Base-by-base conservation (phyloP, 495 filamentous ascomycete species). In the Chaetomium tenue region DNA sequence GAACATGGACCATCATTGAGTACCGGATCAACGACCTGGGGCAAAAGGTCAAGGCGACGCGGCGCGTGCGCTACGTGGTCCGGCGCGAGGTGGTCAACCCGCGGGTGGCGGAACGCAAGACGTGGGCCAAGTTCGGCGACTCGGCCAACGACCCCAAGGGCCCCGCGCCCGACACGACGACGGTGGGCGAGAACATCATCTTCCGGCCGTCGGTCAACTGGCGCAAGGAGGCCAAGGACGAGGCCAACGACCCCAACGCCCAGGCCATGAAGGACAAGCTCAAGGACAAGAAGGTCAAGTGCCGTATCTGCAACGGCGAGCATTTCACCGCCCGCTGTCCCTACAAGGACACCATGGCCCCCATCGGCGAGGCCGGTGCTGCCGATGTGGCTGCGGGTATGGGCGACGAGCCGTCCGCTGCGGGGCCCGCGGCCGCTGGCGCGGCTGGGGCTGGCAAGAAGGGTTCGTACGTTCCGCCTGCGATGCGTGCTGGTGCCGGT, bases 251-350 rank as follows among this genome's bases (percentile, higher is more conserved):
- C 65, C 86, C 89, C 79, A 90, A 91, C 82, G 86, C 86, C 61
- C 86, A 85, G 72, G 84, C 83, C 71, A 88, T 96, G 82, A 94
- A 92, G 82, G 91, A 92, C 68, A 86, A 91, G 83, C 83, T 97
- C 64, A 96, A 93, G 87, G 91, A 97, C 79, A 96, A 96, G 86
- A 96, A 96, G 84, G 95, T 98, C 80, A 97, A 97, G 84, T 98
- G 94, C 79, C 88, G 94, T 82, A 98, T 98, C 74, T 98, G 94
- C 80, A 89, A 87, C 76, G 94, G 95, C 69, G 95, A 98, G 81
- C 94, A 98, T 83, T 98, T 97, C 81, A 98, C 94, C 5, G 92
- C 93, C 33, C 86, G 93, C 72, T 98, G 89, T 68, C 83, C 83
- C 18, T 85, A 83, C 77, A 85, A 85, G 84, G 89, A 93, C 64